phyloP scores from a whole-genome alignment of 176 grass and related monocot species.

The Paspalum vaginatum region DNA sequence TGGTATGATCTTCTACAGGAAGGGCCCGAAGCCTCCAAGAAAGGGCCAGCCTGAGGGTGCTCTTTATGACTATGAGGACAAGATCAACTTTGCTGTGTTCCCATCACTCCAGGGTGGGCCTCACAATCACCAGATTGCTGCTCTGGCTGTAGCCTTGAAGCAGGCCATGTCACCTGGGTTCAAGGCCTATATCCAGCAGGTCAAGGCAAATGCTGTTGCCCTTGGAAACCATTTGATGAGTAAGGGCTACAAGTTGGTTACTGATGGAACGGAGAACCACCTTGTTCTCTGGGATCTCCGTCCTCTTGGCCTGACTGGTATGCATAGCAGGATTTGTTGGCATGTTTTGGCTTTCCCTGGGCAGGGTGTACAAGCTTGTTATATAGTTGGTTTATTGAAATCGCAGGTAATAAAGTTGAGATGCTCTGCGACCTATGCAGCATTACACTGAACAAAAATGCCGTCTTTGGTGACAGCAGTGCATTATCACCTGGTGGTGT shows the following conservation, averaged over 20 bases:
- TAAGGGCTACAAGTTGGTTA: slow-evolving; percentile 98
- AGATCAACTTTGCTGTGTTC: slow-evolving; percentile 93
- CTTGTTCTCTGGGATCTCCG: slow-evolving; percentile 99
- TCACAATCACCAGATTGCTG: slow-evolving; percentile 98
- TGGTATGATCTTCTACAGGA: slow-evolving; percentile 99
- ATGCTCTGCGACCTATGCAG: slow-evolving; percentile 85
- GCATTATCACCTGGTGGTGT: slow-evolving; percentile 90
- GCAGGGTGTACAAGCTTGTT: background rate
- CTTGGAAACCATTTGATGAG: slow-evolving; percentile 91
- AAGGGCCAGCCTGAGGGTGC: slow-evolving; percentile 93
- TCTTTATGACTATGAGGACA: slow-evolving; percentile 93
- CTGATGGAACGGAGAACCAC: slow-evolving; percentile 97
- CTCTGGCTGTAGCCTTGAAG: slow-evolving; percentile 86
- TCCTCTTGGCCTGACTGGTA: slow-evolving; percentile 97
- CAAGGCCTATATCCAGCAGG: slow-evolving; percentile 92
- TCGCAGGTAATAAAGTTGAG: slow-evolving; percentile 93
- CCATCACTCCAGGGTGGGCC: slow-evolving; percentile 95
- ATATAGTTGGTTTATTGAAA: slow-evolving; percentile 1
- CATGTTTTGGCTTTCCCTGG: background rate
- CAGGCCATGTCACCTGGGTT: slow-evolving; percentile 80
- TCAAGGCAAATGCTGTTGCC: slow-evolving; percentile 90
- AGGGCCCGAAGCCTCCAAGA: slow-evolving; percentile 91
- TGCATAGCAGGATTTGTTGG: background rate
- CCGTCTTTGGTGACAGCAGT: slow-evolving; percentile 97
- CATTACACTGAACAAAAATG: slow-evolving; percentile 98